Evolutionary conservation across 441 rosid species (phyloP), one percentile per base, ranked within the genome.

Genomic region (Populus hybrid): DNA sequence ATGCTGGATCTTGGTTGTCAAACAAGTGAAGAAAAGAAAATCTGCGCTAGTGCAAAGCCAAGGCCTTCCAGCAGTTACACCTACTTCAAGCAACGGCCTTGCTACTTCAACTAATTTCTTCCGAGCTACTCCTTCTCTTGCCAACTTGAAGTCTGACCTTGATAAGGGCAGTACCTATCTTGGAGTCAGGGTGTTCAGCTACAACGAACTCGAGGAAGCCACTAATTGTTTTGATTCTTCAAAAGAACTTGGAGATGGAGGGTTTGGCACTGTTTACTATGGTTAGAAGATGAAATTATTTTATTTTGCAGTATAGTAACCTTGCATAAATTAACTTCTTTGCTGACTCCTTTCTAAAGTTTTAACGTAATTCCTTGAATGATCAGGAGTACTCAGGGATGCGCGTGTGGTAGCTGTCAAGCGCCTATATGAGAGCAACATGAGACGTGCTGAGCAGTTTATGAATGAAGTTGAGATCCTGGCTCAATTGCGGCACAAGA

Each of bases 171-270:
- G 94, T 77, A 57, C 73, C 69, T 95, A 91, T 75, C 88, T 86
- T 38, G 98, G 98, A 71, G 91, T 87, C 73, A 88, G 90, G 81
- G 88, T 93, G 75, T 95, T 91, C 76, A 88, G 81, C 80, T 89
- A 85, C 23, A 73, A 82, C 28, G 99, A 93, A 76, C 97, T 95
- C 7, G 94, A 90, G 72, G 88, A 92, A 83, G 98, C 98, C 32
- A 95, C 99, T 0, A 80, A 85, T 16, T 84, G 86, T 85, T 95
- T 95, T 73, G 77, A 87, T 78, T 73, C 88, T 30, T 89, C 97
- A n/a, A 91, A 82, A 77, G 87, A 91, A 75, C 95, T 95, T 4
- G 99, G 99, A 24, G 95, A 91, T 65, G 99, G 99, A 34, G 99
- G 99, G 42, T 95, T 90, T n/a, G 98, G 98, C 69, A 83, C 88